Evolutionary conservation across 176 grass and related monocot species (phyloP).

Genomic region (Juncus inflexus): DNA sequence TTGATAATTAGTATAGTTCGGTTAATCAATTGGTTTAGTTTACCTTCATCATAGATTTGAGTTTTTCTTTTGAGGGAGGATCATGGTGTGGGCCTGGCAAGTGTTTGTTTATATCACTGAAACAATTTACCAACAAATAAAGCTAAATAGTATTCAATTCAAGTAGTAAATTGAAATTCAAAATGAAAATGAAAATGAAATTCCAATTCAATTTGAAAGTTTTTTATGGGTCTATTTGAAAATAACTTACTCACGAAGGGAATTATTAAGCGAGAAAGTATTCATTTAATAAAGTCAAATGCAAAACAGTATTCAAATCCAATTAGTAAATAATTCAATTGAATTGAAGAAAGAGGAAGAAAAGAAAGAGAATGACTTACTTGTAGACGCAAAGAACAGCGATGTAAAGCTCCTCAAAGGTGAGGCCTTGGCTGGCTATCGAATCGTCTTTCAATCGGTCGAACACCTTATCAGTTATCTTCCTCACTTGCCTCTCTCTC

Average conservation of each 20-base stretch:
- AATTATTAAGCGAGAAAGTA: too few relatives aligned
- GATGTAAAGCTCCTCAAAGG: conserved; percentile 86
- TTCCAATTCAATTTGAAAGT: too few relatives aligned
- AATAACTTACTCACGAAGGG: not conserved
- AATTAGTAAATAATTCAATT: not conserved
- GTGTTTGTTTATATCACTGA: conserved; percentile 94
- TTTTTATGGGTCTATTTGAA: too few relatives aligned
- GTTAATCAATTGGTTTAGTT: too few relatives aligned
- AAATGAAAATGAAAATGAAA: too few relatives aligned
- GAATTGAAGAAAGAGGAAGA: not conserved
- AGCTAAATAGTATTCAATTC: too few relatives aligned
- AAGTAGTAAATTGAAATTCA: too few relatives aligned
- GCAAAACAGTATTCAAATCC: too few relatives aligned
- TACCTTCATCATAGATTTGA: conserved; percentile 61
- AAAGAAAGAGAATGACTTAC: conserved; percentile 29
- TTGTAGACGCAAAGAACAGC: conserved; percentile 96
- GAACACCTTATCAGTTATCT: conserved; percentile 83
- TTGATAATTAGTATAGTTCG: too few relatives aligned
- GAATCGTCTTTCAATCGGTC: conserved; percentile 57
- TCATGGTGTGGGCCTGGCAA: conserved; percentile 84
- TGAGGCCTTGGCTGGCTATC: conserved; percentile 41
- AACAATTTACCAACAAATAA: not conserved
- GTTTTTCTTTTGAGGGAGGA: conserved; percentile 78
- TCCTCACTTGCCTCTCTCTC: conserved; percentile 83
- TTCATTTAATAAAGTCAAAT: too few relatives aligned